Conservation (phyloP, 2,329 filamentous ascomycete genomes). For the Phyllosticta citrichinensis region DNA sequence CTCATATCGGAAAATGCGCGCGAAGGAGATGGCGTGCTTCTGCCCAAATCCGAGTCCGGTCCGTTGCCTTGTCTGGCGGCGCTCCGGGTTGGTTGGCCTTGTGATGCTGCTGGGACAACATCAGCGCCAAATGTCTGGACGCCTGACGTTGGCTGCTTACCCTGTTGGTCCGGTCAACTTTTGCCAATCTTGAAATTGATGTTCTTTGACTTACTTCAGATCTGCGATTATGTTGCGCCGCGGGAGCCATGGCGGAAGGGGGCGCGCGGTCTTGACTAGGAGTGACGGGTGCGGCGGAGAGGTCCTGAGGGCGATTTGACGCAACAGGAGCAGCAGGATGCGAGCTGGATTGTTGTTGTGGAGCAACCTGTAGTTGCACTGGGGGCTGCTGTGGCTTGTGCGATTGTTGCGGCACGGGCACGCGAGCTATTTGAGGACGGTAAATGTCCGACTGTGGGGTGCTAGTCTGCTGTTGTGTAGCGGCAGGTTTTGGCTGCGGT, state of each 20-base stretch:
- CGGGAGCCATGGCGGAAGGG: slow-evolving; percentile 1
- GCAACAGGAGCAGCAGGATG: slow-evolving; percentile 24
- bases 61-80: slow-evolving; percentile 24
- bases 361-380: slow-evolving; percentile 23
- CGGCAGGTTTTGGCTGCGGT: not conserved
- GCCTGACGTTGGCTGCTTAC: not conserved
- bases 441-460: slow-evolving; percentile 18
- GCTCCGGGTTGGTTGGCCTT: slow-evolving; percentile 34
- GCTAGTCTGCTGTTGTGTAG: slow-evolving; percentile 2
- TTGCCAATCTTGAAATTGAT: slow-evolving; percentile 2
- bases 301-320: slow-evolving; percentile 16
- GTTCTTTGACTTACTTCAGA: slow-evolving; percentile 16
- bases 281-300: not conserved
- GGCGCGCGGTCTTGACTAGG: not conserved
- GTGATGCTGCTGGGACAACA: slow-evolving; percentile 34
- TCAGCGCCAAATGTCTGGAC: slow-evolving; percentile 35
- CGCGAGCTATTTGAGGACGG: slow-evolving; percentile 19
- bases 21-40: slow-evolving; percentile 35
- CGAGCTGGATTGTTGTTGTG: slow-evolving; percentile 24
- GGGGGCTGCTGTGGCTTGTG: slow-evolving; percentile 18
- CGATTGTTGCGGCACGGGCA: slow-evolving; percentile 8
- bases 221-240: slow-evolving; percentile 1
- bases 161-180: not conserved
- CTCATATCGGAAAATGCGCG: slow-evolving; percentile 34
- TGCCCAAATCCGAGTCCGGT: slow-evolving; percentile 25